A percentile compares a stretch with the other conserved stretches of the same genome.
These are phyloP conservation scores for Cruciata laevipes DNA, from an alignment of 257 asterid species.

Conservation along the genomic window DNA sequence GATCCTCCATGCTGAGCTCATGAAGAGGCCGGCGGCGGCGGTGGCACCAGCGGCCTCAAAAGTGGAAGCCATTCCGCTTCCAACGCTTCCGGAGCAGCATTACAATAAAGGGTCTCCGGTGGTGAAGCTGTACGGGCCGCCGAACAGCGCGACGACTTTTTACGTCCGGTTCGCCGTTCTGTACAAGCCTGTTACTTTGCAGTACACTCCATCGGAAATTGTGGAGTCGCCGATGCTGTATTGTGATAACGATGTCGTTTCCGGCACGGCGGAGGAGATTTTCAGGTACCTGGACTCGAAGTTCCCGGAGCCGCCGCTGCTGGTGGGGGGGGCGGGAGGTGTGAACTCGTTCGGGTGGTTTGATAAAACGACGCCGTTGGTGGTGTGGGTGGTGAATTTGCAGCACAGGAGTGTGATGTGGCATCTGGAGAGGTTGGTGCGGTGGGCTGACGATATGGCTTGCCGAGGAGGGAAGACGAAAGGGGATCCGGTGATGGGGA, in stretches of 20 bases:
- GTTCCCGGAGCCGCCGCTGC: constrained; percentile 75
- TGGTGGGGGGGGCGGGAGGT: constrained; percentile 12
- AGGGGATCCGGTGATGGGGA: constrained; percentile 93
- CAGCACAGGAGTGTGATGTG: constrained; percentile 85
- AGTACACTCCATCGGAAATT: constrained; percentile 52
- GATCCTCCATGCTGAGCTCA: constrained; percentile 67
- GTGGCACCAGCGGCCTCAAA: constrained; percentile 3
- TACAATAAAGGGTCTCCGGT: constrained; percentile 27
- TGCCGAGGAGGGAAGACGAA: constrained; percentile 69
- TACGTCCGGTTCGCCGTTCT: constrained; percentile 71
- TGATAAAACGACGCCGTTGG: constrained; percentile 74
- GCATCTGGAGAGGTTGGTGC: constrained; percentile 89
- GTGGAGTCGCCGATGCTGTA: constrained; percentile 58
- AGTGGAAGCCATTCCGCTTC: constrained; percentile 1
- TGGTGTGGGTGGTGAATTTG: constrained; percentile 81
- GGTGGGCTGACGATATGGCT: constrained; percentile 86
- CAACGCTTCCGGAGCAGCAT: background rate
- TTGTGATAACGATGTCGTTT: constrained; percentile 55
- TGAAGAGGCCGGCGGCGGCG: constrained; percentile 18
- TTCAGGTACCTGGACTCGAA: constrained; percentile 61
- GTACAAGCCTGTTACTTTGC: constrained; percentile 66
- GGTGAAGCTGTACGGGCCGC: constrained; percentile 73
- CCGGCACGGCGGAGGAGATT: constrained; percentile 71
- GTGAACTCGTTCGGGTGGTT: constrained; percentile 59
- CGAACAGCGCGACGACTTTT: constrained; percentile 54